A percentile compares a stretch with the other conserved stretches of the same genome.
phyloP scores from a whole-genome alignment of 768 basidiomycete genomes.

The Pleurotus pulmonarius region DNA sequence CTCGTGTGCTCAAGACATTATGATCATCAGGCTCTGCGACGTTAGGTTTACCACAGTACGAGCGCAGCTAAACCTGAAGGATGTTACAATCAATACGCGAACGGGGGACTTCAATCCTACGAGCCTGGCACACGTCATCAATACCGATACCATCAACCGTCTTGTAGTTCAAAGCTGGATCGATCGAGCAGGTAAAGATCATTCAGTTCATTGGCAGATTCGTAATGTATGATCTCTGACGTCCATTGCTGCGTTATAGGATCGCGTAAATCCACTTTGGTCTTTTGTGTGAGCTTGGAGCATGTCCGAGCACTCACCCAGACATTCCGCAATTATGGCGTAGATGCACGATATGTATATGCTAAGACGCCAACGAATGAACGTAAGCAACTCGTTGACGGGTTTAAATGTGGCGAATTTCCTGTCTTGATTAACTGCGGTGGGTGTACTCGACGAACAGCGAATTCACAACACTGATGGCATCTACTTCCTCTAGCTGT shows the following conservation, averaged over 20 bases:
- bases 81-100: slow-evolving; percentile 59
- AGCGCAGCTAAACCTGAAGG: slow-evolving; percentile 64
- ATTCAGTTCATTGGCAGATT: not conserved
- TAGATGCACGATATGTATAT: slow-evolving; percentile 84
- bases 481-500: slow-evolving; percentile 47
- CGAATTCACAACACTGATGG: not conserved
- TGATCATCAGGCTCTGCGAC: slow-evolving; percentile 64
- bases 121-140: slow-evolving; percentile 78
- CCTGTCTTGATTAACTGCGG: slow-evolving; percentile 92
- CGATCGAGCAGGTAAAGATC: slow-evolving; percentile 68
- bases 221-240: slow-evolving; percentile 1
- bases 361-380: slow-evolving; percentile 62
- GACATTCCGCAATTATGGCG: slow-evolving; percentile 65
- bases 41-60: slow-evolving; percentile 83
- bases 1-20: not conserved
- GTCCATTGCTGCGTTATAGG: slow-evolving; percentile 23
- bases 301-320: slow-evolving; percentile 77
- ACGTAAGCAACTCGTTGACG: slow-evolving; percentile 58
- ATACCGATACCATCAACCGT: slow-evolving; percentile 72
- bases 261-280: slow-evolving; percentile 77
- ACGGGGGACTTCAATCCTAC: slow-evolving; percentile 82
- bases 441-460: slow-evolving; percentile 24
- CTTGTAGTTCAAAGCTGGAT: slow-evolving; percentile 83
- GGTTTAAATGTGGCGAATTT: slow-evolving; percentile 69
- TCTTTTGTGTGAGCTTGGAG: slow-evolving; percentile 86